These are phyloP conservation scores for Geotrichum siamense DNA, from an alignment of 1,139 yeast species.

Conservation along the genomic window DNA sequence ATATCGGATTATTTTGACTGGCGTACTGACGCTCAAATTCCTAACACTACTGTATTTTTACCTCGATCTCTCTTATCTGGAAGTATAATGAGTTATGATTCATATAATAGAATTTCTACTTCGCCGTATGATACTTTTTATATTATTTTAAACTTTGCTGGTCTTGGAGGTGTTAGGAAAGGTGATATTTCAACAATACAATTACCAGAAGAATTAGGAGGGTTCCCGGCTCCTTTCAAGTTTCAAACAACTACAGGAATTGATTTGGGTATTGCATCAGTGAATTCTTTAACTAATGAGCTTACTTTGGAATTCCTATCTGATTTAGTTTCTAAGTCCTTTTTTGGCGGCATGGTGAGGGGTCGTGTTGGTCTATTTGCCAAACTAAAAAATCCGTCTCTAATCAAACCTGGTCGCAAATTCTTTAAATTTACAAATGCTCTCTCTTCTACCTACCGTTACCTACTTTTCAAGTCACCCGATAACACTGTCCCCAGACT, in stretches of 20 bases:
- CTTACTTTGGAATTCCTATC: background rate
- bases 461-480: constrained; percentile 3
- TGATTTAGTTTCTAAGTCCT: background rate
- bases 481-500: constrained; percentile 7
- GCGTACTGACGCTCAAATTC: background rate
- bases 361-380: constrained; percentile 6
- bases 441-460: constrained; percentile 5
- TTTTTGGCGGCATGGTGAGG: background rate
- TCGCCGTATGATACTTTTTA: constrained; percentile 14
- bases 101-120: constrained; percentile 1
- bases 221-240: constrained; percentile 10
- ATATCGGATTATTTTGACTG: constrained; percentile 5
- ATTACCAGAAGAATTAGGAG: constrained; percentile 7
- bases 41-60: background rate
- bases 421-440: constrained; percentile 12
- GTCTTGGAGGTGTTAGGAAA: constrained; percentile 9
- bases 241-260: constrained; percentile 6
- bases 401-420: constrained; percentile 2
- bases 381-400: constrained; percentile 7
- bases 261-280: constrained; percentile 8
- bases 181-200: constrained; percentile 9
- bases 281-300: constrained; percentile 9
- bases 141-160: constrained; percentile 2
- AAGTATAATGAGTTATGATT: constrained; percentile 7
- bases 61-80: constrained; percentile 5